Evolutionary conservation across 2,329 filamentous ascomycete genomes (phyloP).

Genomic region (Fonsecaea erecta): DNA sequence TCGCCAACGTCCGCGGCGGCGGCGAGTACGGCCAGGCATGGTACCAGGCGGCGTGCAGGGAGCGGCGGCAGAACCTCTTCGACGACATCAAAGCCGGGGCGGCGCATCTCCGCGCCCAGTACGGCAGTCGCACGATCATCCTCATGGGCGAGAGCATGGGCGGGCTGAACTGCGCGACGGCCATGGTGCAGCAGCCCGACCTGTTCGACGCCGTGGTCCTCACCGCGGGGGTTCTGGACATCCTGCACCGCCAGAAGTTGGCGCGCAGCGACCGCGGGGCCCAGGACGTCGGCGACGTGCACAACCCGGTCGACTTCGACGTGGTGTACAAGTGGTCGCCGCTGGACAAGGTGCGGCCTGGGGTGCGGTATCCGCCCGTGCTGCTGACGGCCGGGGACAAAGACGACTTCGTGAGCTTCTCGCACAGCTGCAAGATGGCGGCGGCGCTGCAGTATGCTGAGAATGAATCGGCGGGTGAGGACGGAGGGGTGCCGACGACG

Average conservation of each 20-base stretch:
- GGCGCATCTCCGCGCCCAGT: background rate
- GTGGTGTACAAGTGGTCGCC: constrained; percentile 11
- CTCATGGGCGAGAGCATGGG: constrained; percentile 24
- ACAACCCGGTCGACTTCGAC: constrained; percentile 9
- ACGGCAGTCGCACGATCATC: constrained; percentile 5
- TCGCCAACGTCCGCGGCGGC: constrained; percentile 21
- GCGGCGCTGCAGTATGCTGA: constrained; percentile 12
- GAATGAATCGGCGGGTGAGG: background rate
- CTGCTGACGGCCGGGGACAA: constrained; percentile 18
- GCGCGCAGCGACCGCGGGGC: constrained; percentile 2
- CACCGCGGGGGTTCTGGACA: constrained; percentile 16
- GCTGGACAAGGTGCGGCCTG: constrained; percentile 1
- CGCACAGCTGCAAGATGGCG: constrained; percentile 16
- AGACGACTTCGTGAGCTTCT: constrained; percentile 14
- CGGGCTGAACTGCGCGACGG: constrained; percentile 16
- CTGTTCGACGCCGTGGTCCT: constrained; percentile 22
- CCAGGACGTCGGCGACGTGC: constrained; percentile 14
- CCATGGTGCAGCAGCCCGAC: constrained; percentile 5
- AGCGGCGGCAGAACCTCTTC: constrained; percentile 1
- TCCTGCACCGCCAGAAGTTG: constrained; percentile 16
- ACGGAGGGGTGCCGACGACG: background rate
- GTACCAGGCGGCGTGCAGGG: background rate
- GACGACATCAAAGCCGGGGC: constrained; percentile 10
- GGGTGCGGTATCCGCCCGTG: constrained; percentile 8
- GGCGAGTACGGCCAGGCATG: constrained; percentile 18